A percentile compares a stretch with the other conserved stretches of the same genome.
Conservation (phyloP, 306 rosid genomes). For the Parietaria judaica region DNA sequence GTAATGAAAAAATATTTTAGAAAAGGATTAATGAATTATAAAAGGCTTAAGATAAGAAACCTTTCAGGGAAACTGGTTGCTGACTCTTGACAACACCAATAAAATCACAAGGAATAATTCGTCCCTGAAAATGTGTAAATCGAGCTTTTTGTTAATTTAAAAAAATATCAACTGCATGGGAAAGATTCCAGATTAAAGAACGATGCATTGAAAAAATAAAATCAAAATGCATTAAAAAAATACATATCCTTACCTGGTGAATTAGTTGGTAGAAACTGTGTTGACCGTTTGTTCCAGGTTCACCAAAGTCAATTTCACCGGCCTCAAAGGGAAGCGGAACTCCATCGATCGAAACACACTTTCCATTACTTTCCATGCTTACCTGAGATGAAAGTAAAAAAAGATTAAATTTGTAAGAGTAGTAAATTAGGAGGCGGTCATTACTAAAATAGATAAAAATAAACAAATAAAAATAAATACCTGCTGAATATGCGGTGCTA, state of each 20-base stretch:
- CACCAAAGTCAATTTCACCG: constrained; percentile 97
- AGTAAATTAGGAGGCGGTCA: constrained; percentile 1
- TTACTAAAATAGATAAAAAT: not conserved
- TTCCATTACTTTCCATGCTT: constrained; percentile 99
- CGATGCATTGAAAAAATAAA: not conserved
- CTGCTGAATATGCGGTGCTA: constrained; percentile 98
- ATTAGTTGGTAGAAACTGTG: constrained; percentile 98
- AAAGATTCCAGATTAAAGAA: not conserved
- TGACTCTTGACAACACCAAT: constrained; percentile 92
- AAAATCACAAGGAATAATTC: constrained; percentile 91
- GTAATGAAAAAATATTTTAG: constrained; percentile 3
- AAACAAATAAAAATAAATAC: constrained; percentile 15
- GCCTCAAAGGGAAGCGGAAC: constrained; percentile 78
- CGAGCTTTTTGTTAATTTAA: not conserved
- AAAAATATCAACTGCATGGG: not conserved
- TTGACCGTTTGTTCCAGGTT: constrained; percentile 98
- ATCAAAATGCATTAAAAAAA: not conserved
- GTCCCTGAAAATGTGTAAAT: constrained; percentile 47
- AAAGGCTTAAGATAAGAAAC: constrained; percentile 24
- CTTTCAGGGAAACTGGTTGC: constrained; percentile 89
- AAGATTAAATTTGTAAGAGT: constrained; percentile 13
- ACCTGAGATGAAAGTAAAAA: constrained; percentile 40
- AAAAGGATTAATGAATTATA: not conserved
- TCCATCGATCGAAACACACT: constrained; percentile 94
- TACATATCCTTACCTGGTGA: constrained; percentile 67